These are phyloP conservation scores for Kwoniella bestiolae DNA, from an alignment of 768 basidiomycete species.

Conservation along the genomic window DNA sequence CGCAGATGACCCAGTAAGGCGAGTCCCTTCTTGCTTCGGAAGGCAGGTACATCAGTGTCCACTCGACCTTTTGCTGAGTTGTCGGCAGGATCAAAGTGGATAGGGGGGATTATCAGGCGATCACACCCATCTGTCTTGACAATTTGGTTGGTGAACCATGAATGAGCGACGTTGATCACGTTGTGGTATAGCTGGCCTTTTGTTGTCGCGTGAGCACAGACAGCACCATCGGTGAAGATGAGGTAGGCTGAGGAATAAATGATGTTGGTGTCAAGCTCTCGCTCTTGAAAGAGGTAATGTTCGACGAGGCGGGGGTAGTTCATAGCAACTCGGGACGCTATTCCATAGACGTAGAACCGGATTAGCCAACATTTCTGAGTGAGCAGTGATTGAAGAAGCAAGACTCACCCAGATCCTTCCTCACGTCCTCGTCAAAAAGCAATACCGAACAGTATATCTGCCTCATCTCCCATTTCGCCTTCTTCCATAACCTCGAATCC, in stretches of 20 bases:
- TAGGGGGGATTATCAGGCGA: slow-evolving; percentile 58
- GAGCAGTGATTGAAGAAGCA: too few relatives aligned
- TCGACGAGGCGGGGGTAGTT: slow-evolving; percentile 87
- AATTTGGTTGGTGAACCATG: slow-evolving; percentile 93
- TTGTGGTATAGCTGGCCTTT: slow-evolving; percentile 74
- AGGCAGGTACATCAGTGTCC: slow-evolving; percentile 82
- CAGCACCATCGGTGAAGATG: slow-evolving; percentile 87
- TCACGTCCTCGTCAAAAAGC: slow-evolving; percentile 64
- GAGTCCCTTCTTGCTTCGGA: slow-evolving; percentile 95
- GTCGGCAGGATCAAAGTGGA: slow-evolving; percentile 60
- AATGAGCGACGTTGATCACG: slow-evolving; percentile 78
- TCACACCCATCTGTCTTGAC: slow-evolving; percentile 15
- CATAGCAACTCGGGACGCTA: slow-evolving; percentile 80
- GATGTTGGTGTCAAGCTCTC: slow-evolving; percentile 93
- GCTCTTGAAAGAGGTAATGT: slow-evolving; percentile 86
- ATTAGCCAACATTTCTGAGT: background rate
- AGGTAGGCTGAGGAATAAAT: slow-evolving; percentile 80
- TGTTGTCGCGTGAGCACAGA: slow-evolving; percentile 76
- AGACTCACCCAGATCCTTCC: slow-evolving; percentile 70
- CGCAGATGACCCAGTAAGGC: slow-evolving; percentile 74
- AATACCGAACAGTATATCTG: slow-evolving; percentile 43
- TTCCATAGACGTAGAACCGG: too few relatives aligned
- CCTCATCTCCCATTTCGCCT: slow-evolving; percentile 49
- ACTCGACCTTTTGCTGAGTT: slow-evolving; percentile 57
- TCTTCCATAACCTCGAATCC: slow-evolving; percentile 56